These are phyloP conservation scores for Coelastrella sp. DNA, from an alignment of 139 green algal genomes.

Conservation along the genomic window DNA sequence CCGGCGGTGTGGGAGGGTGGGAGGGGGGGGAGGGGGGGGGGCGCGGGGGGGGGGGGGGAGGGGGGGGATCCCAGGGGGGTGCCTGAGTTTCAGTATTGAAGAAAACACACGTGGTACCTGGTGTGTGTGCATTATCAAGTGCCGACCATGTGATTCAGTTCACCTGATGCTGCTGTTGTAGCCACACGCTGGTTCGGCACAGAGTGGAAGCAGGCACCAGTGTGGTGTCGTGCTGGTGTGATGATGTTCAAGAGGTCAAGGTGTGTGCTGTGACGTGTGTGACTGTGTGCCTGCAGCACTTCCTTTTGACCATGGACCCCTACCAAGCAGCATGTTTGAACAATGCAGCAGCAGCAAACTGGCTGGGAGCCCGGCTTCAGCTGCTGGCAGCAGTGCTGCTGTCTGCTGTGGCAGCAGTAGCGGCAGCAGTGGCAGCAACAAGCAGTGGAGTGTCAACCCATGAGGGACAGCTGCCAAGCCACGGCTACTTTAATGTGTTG, in stretches of 20 bases:
- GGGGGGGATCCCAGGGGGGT: neutral
- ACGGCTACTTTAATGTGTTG: neutral
- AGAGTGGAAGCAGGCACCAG: too few species aligned
- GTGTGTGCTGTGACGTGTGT: neutral
- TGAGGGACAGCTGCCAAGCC: neutral
- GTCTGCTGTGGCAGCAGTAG: constrained; percentile 63
- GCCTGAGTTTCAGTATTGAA: too few species aligned
- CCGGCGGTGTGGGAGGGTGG: too few species aligned
- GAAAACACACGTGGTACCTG: too few species aligned
- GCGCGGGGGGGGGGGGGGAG: too few species aligned
- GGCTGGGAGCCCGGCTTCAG: constrained; percentile 86
- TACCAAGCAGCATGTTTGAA: constrained; percentile 29
- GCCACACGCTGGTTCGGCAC: too few species aligned
- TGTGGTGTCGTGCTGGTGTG: too few species aligned
- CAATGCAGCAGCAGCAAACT: constrained; percentile 63
- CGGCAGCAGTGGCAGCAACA: constrained; percentile 35
- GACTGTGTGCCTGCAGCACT: constrained; percentile 3
- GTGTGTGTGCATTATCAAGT: too few species aligned
- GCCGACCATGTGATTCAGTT: too few species aligned
- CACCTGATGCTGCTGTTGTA: too few species aligned
- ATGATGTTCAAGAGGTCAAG: too few species aligned
- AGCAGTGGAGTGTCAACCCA: neutral
- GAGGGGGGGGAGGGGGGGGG: too few species aligned
- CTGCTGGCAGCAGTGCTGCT: constrained; percentile 80
- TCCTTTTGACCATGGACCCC: constrained; percentile 13